Conservation (phyloP, 495 filamentous ascomycete genomes). For the Astrothelium subdiscretum region DNA sequence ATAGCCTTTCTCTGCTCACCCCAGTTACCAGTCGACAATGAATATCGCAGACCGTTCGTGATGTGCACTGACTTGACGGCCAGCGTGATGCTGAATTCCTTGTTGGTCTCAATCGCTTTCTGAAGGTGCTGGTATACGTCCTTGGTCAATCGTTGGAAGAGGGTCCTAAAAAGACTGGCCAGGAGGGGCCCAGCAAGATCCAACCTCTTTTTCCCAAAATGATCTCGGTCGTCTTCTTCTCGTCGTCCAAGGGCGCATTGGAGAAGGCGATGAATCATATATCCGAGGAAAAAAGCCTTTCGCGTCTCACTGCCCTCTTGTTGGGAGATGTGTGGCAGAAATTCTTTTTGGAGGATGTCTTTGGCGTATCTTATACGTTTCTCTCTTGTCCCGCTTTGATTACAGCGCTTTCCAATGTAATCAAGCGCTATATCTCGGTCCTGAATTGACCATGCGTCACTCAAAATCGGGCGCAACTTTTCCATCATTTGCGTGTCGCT, state of each 20-base stretch:
- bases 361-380: conserved; percentile 82
- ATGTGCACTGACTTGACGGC: conserved; percentile 85
- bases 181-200: conserved; percentile 91
- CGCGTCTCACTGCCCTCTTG: conserved; percentile 89
- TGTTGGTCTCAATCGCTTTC: conserved; percentile 75
- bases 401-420: conserved; percentile 86
- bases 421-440: conserved; percentile 92
- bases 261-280: conserved; percentile 92
- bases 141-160: conserved; percentile 75
- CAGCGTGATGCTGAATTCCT: conserved; percentile 77
- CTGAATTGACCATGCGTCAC: conserved; percentile 92
- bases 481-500: conserved; percentile 96
- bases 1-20: conserved; percentile 98
- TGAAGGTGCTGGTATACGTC: conserved; percentile 86
- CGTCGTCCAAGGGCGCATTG: conserved; percentile 83
- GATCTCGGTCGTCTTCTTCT: conserved; percentile 93
- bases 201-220: conserved; percentile 96
- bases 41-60: conserved; percentile 90
- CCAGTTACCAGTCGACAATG: conserved; percentile 98
- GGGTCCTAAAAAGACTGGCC: conserved; percentile 78
- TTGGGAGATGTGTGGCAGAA: conserved; percentile 93
- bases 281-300: conserved; percentile 97
- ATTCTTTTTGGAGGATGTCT: conserved; percentile 93
- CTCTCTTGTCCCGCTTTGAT: conserved; percentile 63
- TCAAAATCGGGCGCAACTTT: conserved; percentile 90